Evolutionary conservation across 371 early-diverging fungal species (phyloP).

Genomic region (Mortierella sp.): DNA sequence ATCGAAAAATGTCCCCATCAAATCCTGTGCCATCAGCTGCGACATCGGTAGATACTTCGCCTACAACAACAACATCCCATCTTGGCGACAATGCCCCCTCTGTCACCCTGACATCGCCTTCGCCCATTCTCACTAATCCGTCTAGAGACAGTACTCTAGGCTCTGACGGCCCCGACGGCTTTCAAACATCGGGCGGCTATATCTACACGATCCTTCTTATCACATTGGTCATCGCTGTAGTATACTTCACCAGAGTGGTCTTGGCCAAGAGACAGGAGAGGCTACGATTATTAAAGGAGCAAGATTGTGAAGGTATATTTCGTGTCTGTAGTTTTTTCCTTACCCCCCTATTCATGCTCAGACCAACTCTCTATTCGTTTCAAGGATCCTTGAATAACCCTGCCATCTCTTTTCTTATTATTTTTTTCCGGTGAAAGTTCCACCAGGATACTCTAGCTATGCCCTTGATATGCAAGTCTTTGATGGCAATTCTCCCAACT

Average conservation of each 20-base stretch:
- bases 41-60: not conserved
- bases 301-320: constrained; percentile 19
- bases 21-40: not conserved
- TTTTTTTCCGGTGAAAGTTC: not conserved
- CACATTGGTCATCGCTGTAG: constrained; percentile 5
- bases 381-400: not conserved
- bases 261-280: constrained; percentile 11
- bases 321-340: not conserved
- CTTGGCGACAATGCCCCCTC: not conserved
- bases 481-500: not conserved
- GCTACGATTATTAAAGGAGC: constrained; percentile 5
- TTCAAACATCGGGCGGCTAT: constrained; percentile 21
- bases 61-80: not conserved
- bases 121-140: not conserved
- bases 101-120: not conserved
- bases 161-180: not conserved
- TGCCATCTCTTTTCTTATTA: not conserved
- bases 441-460: constrained; percentile 13
- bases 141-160: not conserved
- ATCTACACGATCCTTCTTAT: constrained; percentile 18
- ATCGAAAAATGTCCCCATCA: not conserved
- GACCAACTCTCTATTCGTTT: not conserved
- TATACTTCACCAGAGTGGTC: constrained; percentile 18
- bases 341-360: not conserved
- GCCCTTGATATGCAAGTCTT: constrained; percentile 4